Evolutionary conservation across 495 filamentous ascomycete species (phyloP), one percentile per base, ranked within the genome.

Genomic region (Penicillium arizonense): DNA sequence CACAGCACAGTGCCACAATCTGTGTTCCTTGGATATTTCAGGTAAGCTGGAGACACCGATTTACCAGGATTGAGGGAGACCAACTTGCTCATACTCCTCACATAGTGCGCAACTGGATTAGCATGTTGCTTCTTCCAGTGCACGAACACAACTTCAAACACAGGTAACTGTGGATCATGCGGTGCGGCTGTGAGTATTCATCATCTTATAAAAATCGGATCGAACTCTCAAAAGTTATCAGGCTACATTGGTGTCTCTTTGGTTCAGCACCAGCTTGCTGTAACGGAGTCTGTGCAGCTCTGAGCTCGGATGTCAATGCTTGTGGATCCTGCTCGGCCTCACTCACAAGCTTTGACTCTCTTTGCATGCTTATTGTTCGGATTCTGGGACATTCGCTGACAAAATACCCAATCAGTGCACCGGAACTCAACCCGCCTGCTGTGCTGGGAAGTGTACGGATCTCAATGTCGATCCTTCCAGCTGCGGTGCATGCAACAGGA

Each of bases 61-160:
- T 9, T 30, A 10, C 6, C 24, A 26, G 4, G 9, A 10, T 30
- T 30, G 28, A 8, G 28, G 2, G 28, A 7, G 7, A 30, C 6
- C 23, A 24, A 14, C 24, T 10, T 20, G 6, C 10, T 33, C 4
- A 35, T 3, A 7, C 3, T 16, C 5, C 3, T 38, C 1, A 7
- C 4, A 7, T 44, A 64, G 61, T 64, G 61, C 36, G 48, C 51
- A 11, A 33, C 20, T 3, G 45, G 46, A 20, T 5, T 44, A 43
- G 41, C 48, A 46, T 64, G 61, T 20, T 64, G 61, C 49, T 58
- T 58, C 46, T 56, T 51, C n/a, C 28, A 35, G 20, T 64, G 61
- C 13, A 53, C 49, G 6, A 35, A 64, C 10, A 53, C 55, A 10
- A 18, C 32, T 13, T 35, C 53, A 2, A 53, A 38, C 24, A 26